Evolutionary conservation across 345 rosid genomes (phyloP).

Genomic region (Ceriops tagal): DNA sequence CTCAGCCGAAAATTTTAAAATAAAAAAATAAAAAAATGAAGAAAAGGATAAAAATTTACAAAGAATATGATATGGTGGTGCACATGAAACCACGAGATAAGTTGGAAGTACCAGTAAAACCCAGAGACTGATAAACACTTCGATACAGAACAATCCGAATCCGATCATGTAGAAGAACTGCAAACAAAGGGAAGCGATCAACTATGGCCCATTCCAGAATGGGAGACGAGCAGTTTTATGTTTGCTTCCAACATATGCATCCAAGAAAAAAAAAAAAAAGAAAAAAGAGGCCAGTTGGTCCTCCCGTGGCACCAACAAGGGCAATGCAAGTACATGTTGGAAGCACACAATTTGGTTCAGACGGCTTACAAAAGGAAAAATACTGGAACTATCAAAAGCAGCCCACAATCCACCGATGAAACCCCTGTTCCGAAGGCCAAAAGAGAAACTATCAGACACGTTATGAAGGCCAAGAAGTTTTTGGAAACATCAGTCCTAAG

Average conservation of each 20-base stretch:
- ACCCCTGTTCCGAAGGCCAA: conserved; percentile 23
- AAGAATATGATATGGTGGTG: background rate
- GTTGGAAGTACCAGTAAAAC: conserved; percentile 26
- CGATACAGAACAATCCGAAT: conserved; percentile 27
- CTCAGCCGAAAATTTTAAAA: background rate
- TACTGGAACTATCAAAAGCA: conserved; percentile 20
- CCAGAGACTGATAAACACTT: conserved; percentile 28
- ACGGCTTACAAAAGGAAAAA: conserved; percentile 22
- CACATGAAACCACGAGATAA: background rate
- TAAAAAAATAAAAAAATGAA: no score
- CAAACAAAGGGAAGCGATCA: background rate
- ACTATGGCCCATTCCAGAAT: background rate
- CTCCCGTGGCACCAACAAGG: background rate
- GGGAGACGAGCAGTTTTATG: background rate
- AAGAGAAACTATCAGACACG: conserved; percentile 1
- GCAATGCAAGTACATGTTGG: background rate
- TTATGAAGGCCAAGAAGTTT: background rate
- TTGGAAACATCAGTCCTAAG: background rate
- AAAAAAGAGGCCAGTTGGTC: background rate
- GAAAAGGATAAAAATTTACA: background rate
- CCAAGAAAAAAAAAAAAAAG: no score
- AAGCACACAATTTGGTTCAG: background rate
- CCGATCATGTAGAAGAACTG: conserved; percentile 33
- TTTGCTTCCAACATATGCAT: background rate
- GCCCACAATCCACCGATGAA: conserved; percentile 11